phyloP scores from a whole-genome alignment of 768 basidiomycete species.

The Amylocystis lapponica region DNA sequence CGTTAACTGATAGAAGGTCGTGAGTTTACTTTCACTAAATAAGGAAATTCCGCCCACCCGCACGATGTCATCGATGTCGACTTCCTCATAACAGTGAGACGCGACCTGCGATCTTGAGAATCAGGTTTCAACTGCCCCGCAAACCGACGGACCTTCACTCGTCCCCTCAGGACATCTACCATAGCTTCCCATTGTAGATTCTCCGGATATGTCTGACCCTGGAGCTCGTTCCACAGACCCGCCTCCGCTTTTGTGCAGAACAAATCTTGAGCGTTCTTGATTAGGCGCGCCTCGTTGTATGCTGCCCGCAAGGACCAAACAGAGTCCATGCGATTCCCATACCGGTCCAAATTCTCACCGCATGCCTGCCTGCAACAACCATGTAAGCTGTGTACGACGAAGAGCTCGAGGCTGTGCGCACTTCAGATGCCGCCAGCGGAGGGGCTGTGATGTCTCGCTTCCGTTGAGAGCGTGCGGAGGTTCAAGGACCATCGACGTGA shows the following conservation, averaged over 20 bases:
- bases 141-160: slow-evolving; percentile 67
- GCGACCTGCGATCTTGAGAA: slow-evolving; percentile 42
- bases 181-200: slow-evolving; percentile 66
- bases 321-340: slow-evolving; percentile 62
- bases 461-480: slow-evolving; percentile 63
- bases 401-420: slow-evolving; percentile 24
- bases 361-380: slow-evolving; percentile 30
- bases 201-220: slow-evolving; percentile 55
- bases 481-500: slow-evolving; percentile 80
- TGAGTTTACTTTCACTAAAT: background rate
- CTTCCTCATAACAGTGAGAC: slow-evolving; percentile 67
- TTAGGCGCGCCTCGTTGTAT: slow-evolving; percentile 65
- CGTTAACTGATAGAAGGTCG: slow-evolving; percentile 46
- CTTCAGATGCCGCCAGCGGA: slow-evolving; percentile 82
- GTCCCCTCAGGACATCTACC: slow-evolving; percentile 79
- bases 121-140: background rate
- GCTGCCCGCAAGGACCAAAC: slow-evolving; percentile 78
- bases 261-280: slow-evolving; percentile 64
- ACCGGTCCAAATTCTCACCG: slow-evolving; percentile 33
- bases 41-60: slow-evolving; percentile 40
- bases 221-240: slow-evolving; percentile 33
- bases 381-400: background rate
- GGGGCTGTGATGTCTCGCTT: slow-evolving; percentile 33
- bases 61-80: slow-evolving; percentile 69
- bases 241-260: slow-evolving; percentile 61